Conservation (phyloP, 1,284 basidiomycete species). For the Polyporus tsugae region DNA sequence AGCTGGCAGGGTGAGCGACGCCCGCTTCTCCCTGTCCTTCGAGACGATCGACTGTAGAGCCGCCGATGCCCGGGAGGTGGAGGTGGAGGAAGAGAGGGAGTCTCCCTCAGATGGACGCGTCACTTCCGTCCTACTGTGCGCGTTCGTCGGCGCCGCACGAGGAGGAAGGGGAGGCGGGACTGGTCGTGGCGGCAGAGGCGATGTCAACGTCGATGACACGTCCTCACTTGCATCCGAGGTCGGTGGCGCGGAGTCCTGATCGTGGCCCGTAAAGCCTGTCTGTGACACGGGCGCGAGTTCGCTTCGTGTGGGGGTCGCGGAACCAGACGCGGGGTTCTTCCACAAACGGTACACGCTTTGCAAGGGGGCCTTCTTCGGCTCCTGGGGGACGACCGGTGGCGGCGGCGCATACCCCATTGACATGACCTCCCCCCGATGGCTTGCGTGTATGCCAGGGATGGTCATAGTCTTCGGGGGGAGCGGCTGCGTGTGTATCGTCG, state of each 20-base stretch:
- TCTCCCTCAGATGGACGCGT: slow-evolving; percentile 36
- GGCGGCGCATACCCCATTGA: slow-evolving; percentile 76
- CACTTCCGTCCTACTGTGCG: slow-evolving; percentile 36
- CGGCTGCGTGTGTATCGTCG: slow-evolving; percentile 74
- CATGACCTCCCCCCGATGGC: slow-evolving; percentile 81
- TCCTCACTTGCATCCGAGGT: slow-evolving; percentile 23
- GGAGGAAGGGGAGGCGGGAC: slow-evolving; percentile 68
- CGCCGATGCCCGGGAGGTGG: slow-evolving; percentile 54
- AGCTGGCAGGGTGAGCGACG: slow-evolving; percentile 34
- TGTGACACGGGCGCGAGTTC: slow-evolving; percentile 37
- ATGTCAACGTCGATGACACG: slow-evolving; percentile 21
- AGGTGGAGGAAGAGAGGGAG: not conserved
- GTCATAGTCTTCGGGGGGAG: slow-evolving; percentile 76
- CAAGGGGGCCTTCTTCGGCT: slow-evolving; percentile 60
- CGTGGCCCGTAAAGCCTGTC: slow-evolving; percentile 37
- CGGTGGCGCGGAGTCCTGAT: slow-evolving; percentile 43
- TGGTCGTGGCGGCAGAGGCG: slow-evolving; percentile 35
- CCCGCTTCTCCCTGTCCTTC: slow-evolving; percentile 50
- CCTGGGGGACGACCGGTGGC: slow-evolving; percentile 43
- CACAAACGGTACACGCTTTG: slow-evolving; percentile 75
- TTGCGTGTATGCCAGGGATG: slow-evolving; percentile 82
- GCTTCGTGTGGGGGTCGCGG: slow-evolving; percentile 40
- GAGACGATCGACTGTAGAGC: slow-evolving; percentile 62
- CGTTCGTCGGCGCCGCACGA: slow-evolving; percentile 50
- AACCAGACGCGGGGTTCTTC: slow-evolving; percentile 55